Evolutionary conservation across 176 grass and related monocot genomes (phyloP).

Genomic region (Poa annua): DNA sequence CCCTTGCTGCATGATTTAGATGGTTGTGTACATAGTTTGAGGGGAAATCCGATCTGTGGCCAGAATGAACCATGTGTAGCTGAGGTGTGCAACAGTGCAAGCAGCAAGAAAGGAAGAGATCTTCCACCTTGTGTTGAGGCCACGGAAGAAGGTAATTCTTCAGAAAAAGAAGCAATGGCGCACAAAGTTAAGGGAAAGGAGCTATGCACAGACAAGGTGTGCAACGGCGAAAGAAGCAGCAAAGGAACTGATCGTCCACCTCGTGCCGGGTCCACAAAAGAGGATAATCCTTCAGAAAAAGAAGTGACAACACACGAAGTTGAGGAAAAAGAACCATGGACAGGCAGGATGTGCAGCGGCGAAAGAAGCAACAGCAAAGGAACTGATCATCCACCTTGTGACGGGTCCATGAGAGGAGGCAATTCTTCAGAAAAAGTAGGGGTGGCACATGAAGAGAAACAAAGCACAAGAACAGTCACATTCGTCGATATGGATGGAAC

Average conservation of each 20-base stretch:
- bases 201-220: neutral
- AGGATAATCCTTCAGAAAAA: neutral
- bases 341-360: neutral
- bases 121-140: neutral
- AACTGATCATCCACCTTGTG: neutral
- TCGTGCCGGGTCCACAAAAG: neutral
- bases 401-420: neutral
- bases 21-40: neutral
- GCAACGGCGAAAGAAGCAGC: neutral
- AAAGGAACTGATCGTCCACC: neutral
- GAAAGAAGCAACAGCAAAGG: neutral
- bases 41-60: neutral
- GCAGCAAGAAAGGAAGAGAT: neutral
- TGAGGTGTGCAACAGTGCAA: neutral
- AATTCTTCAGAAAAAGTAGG: neutral
- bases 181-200: neutral
- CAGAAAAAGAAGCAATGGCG: neutral
- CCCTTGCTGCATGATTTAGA: neutral
- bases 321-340: slow-evolving; percentile 6
- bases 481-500: neutral
- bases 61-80: neutral
- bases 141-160: neutral
- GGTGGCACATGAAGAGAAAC: neutral
- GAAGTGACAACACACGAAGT: neutral
- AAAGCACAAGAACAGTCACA: neutral